Evolutionary conservation across 306 rosid species (phyloP).

Genomic region (Parietaria judaica): DNA sequence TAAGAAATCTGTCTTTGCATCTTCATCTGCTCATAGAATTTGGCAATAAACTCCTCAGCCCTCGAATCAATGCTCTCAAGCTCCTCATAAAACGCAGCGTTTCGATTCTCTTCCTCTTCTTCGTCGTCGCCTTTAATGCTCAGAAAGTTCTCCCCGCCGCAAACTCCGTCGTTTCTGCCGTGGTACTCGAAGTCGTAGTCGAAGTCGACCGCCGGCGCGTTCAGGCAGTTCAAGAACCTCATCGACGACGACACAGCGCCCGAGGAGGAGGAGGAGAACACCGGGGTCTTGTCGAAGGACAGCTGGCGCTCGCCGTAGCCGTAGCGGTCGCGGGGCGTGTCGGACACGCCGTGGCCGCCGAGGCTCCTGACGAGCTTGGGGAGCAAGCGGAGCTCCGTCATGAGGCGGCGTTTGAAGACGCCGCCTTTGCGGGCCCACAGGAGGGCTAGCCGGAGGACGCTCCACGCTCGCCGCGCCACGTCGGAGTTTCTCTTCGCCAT

Average conservation of each 20-base stretch:
- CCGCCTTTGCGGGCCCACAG: conserved; percentile 81
- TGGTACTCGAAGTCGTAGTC: conserved; percentile 34
- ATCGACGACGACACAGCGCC: conserved; percentile 37
- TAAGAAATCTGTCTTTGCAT: conserved; percentile 48
- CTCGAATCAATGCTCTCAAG: conserved; percentile 33
- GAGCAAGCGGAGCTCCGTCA: conserved; percentile 48
- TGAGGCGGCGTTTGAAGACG: conserved; percentile 43
- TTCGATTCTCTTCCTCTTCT: neutral
- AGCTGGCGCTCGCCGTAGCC: conserved; percentile 59
- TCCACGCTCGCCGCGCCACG: conserved; percentile 53
- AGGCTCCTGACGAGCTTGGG: conserved; percentile 51
- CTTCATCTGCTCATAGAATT: conserved; percentile 56
- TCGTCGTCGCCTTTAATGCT: neutral
- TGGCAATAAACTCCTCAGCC: conserved; percentile 83
- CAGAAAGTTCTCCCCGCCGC: conserved; percentile 26
- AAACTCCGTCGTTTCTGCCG: neutral
- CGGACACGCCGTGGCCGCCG: conserved; percentile 10
- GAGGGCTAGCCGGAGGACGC: conserved; percentile 49
- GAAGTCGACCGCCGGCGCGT: conserved; percentile 51
- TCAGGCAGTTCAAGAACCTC: conserved; percentile 65
- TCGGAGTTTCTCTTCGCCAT: conserved; percentile 33
- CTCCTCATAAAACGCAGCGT: neutral
- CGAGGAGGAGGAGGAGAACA: conserved; percentile 43
- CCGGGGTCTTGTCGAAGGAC: conserved; percentile 70
- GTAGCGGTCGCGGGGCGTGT: neutral